Evolutionary conservation across 495 filamentous ascomycete genomes (phyloP), one percentile per base, ranked within the genome.

Genomic region (Ramalina intermedia): DNA sequence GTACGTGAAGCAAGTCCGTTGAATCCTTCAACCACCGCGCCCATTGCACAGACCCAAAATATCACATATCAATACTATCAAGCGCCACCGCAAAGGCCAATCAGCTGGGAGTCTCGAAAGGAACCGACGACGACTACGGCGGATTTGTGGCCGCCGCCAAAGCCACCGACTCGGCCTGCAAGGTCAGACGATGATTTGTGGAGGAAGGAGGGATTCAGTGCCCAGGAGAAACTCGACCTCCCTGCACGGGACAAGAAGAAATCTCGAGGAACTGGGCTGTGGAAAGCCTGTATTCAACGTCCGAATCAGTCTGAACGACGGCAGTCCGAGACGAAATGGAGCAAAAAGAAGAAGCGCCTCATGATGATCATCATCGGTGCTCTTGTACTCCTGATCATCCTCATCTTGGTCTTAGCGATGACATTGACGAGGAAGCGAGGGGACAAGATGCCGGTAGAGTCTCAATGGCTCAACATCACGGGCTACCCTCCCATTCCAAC

Each of bases 401-500:
- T 83, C 18, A 73, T 72, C 4, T 59, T 84, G 33, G 64, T 78
- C 3, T 69, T 87, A 0, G 81, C 74, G 1, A 69, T 77, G 36
- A 71, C 75, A 2, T 62, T 89, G 46, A 74, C 74, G 17, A 69
- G 65, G n/a, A 39, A 49, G 39, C 72, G 70, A 47, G 63, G 57
- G 14, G 60, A 61, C 52, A 55, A 53, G 20, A 74, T 57, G 9
- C 54, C 56, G 0, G 68, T 71, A 14, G 66, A 76, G 51, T 73
- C 75, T 4, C 66, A 75, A 29, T 95, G 83, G 78, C 70, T 93
- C 29, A 94, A 93, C 57, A 61, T 94, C 23, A 93, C 88, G 1
- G 79, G 79, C 23, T 94, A 83, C 53, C 88, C 88, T 33, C 82
- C 88, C 0, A 85, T 95, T 49, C 84, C 83, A 8, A 88, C 84